Conservation (phyloP, 1,139 yeast genomes). For the Lodderomyces pseudojiufengensis region DNA sequence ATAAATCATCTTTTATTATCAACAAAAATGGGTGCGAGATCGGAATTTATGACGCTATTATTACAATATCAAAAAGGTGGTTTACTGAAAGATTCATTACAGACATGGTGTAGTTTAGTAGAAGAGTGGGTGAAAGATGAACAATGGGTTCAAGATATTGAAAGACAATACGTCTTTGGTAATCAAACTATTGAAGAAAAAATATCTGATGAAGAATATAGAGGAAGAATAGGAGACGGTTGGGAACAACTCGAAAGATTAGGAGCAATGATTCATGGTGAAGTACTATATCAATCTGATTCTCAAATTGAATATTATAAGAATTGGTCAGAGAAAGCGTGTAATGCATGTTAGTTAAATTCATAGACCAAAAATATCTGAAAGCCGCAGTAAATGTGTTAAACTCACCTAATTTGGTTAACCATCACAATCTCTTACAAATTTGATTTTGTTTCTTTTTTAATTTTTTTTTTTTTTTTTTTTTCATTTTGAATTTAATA, state of each 20-base stretch:
- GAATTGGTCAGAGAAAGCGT: constrained; percentile 24
- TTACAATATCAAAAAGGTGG: constrained; percentile 54
- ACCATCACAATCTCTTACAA: constrained; percentile 1
- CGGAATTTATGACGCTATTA: constrained; percentile 46
- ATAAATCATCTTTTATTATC: constrained; percentile 47
- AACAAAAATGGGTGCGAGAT: constrained; percentile 46
- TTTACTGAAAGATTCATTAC: constrained; percentile 42
- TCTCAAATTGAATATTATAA: constrained; percentile 30
- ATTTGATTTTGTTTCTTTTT: not conserved
- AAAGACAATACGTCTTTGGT: constrained; percentile 36
- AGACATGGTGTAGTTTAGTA: constrained; percentile 50
- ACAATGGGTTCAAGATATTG: constrained; percentile 51
- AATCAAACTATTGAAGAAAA: constrained; percentile 19
- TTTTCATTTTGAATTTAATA: too few species aligned
- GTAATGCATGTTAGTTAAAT: not conserved
- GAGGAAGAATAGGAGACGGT: constrained; percentile 31
- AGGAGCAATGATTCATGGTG: constrained; percentile 38
- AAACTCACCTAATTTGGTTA: too few species aligned
- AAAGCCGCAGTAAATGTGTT: too few species aligned
- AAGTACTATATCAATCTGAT: constrained; percentile 24
- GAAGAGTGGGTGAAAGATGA: constrained; percentile 51
- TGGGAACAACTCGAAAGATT: constrained; percentile 29
- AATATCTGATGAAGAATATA: constrained; percentile 20
- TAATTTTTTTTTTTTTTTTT: not conserved
- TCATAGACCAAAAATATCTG: not conserved